A percentile compares a stretch with the other conserved stretches of the same genome.
Conservation (phyloP, 2,329 filamentous ascomycete species). For the Venturia aucupariae region DNA sequence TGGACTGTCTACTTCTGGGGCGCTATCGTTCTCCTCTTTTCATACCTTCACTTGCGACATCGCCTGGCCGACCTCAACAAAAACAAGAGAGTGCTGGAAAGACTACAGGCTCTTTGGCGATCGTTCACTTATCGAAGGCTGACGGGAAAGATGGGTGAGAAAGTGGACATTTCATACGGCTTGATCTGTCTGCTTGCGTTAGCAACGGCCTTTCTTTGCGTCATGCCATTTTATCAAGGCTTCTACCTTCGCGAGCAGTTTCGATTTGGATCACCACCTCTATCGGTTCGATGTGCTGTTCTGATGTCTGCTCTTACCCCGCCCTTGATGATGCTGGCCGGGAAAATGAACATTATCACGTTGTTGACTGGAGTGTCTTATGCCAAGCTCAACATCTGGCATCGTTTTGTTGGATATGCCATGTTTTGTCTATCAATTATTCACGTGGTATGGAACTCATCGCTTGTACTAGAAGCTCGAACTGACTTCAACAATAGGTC, state of each 20-base stretch:
- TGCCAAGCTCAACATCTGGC: constrained; percentile 24
- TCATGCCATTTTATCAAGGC: constrained; percentile 19
- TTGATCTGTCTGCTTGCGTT: constrained; percentile 17
- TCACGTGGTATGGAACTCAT: constrained; percentile 19
- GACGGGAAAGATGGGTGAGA: constrained; percentile 14
- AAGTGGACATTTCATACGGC: constrained; percentile 19
- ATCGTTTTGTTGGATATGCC: constrained; percentile 19
- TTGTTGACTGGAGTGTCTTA: constrained; percentile 24
- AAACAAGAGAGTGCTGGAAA: background rate
- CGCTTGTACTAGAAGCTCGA: background rate
- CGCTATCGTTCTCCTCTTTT: constrained; percentile 9
- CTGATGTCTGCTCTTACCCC: constrained; percentile 23
- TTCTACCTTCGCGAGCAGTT: constrained; percentile 18
- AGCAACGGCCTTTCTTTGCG: constrained; percentile 17
- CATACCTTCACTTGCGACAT: constrained; percentile 2
- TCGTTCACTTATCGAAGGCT: constrained; percentile 19
- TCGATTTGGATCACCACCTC: constrained; percentile 21
- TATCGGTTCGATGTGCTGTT: constrained; percentile 22
- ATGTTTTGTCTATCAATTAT: constrained; percentile 21
- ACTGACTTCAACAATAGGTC: constrained; percentile 11
- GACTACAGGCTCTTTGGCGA: constrained; percentile 13
- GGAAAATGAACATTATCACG: constrained; percentile 25
- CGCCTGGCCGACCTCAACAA: constrained; percentile 4
- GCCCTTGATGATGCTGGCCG: constrained; percentile 21
- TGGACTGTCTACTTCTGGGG: constrained; percentile 13